Base-by-base conservation (phyloP, 768 basidiomycete species). In the Amanita subjunquillea region DNA sequence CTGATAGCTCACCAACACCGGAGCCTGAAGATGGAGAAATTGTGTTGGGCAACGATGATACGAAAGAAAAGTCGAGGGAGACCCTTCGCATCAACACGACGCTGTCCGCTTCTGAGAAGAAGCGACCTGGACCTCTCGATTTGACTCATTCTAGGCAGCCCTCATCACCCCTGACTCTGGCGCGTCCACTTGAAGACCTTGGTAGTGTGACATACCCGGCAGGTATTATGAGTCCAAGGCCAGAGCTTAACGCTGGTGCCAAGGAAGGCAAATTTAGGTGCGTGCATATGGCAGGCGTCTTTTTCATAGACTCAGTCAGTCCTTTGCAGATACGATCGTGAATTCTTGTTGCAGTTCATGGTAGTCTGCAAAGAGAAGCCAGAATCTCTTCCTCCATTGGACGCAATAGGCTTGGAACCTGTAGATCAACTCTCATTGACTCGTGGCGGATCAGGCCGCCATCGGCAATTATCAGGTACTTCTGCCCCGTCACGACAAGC, bases 261-360 rank as follows among this genome's bases (percentile, higher is more conserved):
- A 80, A 84, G 68, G 82, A 90, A 52, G 92, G 92, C 60, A 94
- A 91, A 68, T 95, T 91, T 74, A 80, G 85, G 90, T 89, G 68
- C 55, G 60, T 38, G 6, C 20, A 20, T 54, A 20, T 54, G n/a
- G 2, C 27, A 27, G 15, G 58, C 41, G 2, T 15, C 10, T 8
- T 6, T 42, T 13, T 41, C 10, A 30, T 43, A 43, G 34, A 29
- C 39, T 30, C 10, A 20, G 48, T 30, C 10, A 20, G 48, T 25
- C 22, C 52, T 23, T 46, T 34, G 22, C 56, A 91, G 95, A 62
- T 99, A 99, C 65, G 92, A 97, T 66, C 91, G 94, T 34, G 91
- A 94, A 17, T 99, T 99, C 82, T 78, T 99, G 23, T 69, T 99
- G 54, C 95, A 99, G 65, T 99, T 99, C 72, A 93, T 96, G 89